Evolutionary conservation across 176 grass and related monocot species (phyloP).

Genomic region (Oryza glaberrima): DNA sequence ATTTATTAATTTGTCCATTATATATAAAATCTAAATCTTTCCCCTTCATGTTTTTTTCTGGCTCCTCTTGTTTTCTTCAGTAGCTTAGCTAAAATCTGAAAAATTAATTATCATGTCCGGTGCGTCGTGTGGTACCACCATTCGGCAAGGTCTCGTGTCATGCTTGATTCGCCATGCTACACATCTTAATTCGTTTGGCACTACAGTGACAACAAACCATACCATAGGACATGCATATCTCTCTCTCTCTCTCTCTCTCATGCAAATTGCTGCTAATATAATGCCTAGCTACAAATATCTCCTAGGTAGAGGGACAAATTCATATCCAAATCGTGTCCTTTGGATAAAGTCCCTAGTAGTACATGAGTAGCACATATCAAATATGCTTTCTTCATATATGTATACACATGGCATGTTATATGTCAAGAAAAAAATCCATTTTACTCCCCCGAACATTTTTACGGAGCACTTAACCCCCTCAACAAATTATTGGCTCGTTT

Average conservation of each 20-base stretch:
- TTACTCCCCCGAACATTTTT: too few relatives aligned
- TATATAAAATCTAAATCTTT: neutral
- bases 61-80: neutral
- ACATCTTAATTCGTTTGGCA: slow-evolving; percentile 42
- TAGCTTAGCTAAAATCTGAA: neutral
- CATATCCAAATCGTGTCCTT: neutral
- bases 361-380: neutral
- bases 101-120: neutral
- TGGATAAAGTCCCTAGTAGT: slow-evolving; percentile 1
- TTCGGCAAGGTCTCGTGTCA: slow-evolving; percentile 42
- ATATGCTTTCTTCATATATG: neutral
- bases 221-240: slow-evolving; percentile 16
- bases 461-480: too few relatives aligned
- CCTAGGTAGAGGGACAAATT: neutral
- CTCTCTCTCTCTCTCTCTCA: neutral
- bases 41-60: neutral
- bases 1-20: neutral
- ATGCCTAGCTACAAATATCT: neutral
- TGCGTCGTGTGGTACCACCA: slow-evolving; percentile 24
- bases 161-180: slow-evolving; percentile 35
- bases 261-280: neutral
- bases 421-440: too few relatives aligned
- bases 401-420: too few relatives aligned
- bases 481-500: too few relatives aligned
- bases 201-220: slow-evolving; percentile 42